Evolutionary conservation across 768 basidiomycete genomes (phyloP).

Genomic region (Trametopsis cervina): DNA sequence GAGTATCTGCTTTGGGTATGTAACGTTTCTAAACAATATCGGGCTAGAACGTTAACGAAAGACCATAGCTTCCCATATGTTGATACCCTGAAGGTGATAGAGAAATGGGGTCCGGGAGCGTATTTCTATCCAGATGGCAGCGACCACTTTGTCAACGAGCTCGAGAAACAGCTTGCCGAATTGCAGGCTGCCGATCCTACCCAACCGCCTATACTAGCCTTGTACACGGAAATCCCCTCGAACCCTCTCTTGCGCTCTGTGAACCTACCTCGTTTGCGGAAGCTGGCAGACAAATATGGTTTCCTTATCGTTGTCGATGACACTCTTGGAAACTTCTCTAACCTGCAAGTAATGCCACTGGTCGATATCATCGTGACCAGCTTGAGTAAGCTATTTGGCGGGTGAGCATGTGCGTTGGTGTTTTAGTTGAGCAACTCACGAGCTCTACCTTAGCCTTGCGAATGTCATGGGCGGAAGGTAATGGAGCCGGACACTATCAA

Average conservation of each 20-base stretch:
- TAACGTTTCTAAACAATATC: slow-evolving; percentile 6
- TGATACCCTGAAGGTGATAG: slow-evolving; percentile 87
- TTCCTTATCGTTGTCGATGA: slow-evolving; percentile 91
- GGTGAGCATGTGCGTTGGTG: no score
- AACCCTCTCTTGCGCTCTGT: slow-evolving; percentile 88
- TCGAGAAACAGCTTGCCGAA: slow-evolving; percentile 55
- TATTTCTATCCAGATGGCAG: slow-evolving; percentile 81
- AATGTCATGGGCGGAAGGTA: slow-evolving; percentile 99
- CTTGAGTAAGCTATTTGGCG: slow-evolving; percentile 91
- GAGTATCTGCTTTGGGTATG: slow-evolving; percentile 92
- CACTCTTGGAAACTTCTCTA: slow-evolving; percentile 91
- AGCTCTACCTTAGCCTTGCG: slow-evolving; percentile 40
- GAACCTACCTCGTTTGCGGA: slow-evolving; percentile 64
- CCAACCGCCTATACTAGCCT: slow-evolving; percentile 60
- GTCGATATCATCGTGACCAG: slow-evolving; percentile 90
- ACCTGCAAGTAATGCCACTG: slow-evolving; percentile 81
- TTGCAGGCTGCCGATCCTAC: slow-evolving; percentile 33
- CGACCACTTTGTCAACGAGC: slow-evolving; percentile 64
- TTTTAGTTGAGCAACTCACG: no score
- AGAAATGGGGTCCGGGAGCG: slow-evolving; percentile 96
- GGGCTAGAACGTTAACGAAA: neutral
- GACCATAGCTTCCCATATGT: slow-evolving; percentile 80
- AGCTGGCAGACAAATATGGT: slow-evolving; percentile 80
- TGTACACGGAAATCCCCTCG: slow-evolving; percentile 93
- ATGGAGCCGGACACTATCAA: no score